Conservation (phyloP, 495 filamentous ascomycete genomes). For the Penicillium canescens region DNA sequence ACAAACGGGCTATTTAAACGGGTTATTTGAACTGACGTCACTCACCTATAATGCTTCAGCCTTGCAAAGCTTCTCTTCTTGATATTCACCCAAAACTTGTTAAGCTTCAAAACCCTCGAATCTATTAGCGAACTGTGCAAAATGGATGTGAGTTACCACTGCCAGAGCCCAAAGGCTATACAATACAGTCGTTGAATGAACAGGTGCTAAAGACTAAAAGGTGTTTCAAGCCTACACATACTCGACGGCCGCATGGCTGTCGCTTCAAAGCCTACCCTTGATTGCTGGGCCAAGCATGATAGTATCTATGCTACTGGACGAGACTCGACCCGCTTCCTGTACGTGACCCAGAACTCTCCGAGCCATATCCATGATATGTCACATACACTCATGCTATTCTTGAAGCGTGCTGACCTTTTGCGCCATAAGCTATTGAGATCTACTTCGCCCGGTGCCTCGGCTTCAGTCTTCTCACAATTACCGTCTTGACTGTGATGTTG, state of each 20-base stretch:
- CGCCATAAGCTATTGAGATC: conserved; percentile 57
- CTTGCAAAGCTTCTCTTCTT: neutral
- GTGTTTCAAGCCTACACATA: conserved; percentile 68
- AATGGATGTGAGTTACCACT: conserved; percentile 18
- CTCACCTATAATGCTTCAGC: neutral
- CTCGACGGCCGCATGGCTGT: conserved; percentile 65
- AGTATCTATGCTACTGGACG: conserved; percentile 58
- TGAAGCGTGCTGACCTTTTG: neutral
- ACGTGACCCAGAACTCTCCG: conserved; percentile 17
- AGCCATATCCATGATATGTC: neutral
- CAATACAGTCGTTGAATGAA: neutral
- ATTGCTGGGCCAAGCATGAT: conserved; percentile 67
- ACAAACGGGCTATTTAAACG: neutral
- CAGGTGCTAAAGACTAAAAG: conserved; percentile 29
- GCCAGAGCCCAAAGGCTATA: neutral
- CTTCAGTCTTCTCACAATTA: conserved; percentile 64
- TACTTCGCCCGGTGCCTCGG: conserved; percentile 75
- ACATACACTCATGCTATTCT: neutral
- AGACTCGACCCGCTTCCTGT: conserved; percentile 57
- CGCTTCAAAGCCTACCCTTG: conserved; percentile 64
- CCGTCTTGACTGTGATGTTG: conserved; percentile 63
- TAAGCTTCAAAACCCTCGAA: too few relatives aligned
- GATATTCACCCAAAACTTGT: too few relatives aligned
- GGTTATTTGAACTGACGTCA: conserved; percentile 2
- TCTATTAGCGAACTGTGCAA: neutral